These are phyloP conservation scores for Phtheirospermum japonicum DNA, from an alignment of 257 asterid species.

Conservation along the genomic window DNA sequence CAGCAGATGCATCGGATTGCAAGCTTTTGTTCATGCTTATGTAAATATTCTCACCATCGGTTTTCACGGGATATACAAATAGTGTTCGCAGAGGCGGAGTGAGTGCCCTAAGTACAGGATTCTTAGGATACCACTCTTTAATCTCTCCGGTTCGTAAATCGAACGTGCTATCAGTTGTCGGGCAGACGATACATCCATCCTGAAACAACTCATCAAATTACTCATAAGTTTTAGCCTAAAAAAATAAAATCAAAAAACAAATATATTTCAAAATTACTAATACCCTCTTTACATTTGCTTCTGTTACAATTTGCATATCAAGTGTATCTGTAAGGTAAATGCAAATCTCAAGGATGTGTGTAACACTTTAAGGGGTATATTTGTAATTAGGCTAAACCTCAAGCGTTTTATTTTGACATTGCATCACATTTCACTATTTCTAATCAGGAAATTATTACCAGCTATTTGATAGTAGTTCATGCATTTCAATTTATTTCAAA, in stretches of 20 bases:
- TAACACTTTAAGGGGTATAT: too few relatives aligned
- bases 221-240: too few relatives aligned
- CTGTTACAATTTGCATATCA: background rate
- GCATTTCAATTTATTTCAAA: too few relatives aligned
- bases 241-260: too few relatives aligned
- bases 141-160: conserved; percentile 72
- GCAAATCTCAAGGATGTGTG: background rate
- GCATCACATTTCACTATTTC: too few relatives aligned
- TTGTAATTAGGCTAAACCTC: too few relatives aligned
- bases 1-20: conserved; percentile 53
- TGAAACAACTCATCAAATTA: conserved; percentile 31
- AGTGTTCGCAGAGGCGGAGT: conserved; percentile 76
- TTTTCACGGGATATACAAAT: conserved; percentile 60
- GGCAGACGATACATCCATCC: conserved; percentile 97
- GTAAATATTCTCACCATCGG: conserved; percentile 64
- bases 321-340: too few relatives aligned
- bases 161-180: conserved; percentile 90
- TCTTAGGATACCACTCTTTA: conserved; percentile 95
- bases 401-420: too few relatives aligned
- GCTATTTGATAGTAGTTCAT: too few relatives aligned
- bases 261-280: too few relatives aligned
- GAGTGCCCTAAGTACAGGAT: conserved; percentile 83
- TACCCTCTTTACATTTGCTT: background rate
- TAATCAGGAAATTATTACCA: too few relatives aligned
- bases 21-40: conserved; percentile 49